phyloP scores from a whole-genome alignment of 495 filamentous ascomycete species.

The Arthonia radiata region DNA sequence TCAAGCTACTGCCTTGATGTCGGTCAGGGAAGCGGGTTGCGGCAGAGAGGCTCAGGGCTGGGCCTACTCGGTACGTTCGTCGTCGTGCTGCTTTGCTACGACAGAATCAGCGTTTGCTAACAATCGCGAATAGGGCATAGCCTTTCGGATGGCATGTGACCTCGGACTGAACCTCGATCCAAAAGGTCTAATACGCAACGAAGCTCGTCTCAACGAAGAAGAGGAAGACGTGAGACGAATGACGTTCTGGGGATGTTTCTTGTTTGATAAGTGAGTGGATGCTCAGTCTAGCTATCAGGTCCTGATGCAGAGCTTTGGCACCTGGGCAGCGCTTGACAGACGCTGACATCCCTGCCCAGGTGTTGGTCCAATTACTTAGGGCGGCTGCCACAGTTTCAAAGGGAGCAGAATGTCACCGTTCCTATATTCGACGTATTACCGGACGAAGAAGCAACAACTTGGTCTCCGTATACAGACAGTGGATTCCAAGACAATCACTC shows the following conservation, averaged over 20 bases:
- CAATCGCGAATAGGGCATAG: no score
- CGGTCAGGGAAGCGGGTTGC: slow-evolving; percentile 86
- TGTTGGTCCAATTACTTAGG: slow-evolving; percentile 98
- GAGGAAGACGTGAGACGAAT: slow-evolving; percentile 75
- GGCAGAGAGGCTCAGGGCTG: slow-evolving; percentile 87
- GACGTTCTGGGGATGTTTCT: slow-evolving; percentile 96
- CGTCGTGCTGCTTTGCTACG: no score
- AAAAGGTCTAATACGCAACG: slow-evolving; percentile 25
- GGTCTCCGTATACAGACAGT: slow-evolving; percentile 74
- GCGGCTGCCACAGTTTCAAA: slow-evolving; percentile 45
- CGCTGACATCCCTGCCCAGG: slow-evolving; percentile 16
- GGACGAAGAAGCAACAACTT: slow-evolving; percentile 56
- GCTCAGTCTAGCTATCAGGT: not conserved
- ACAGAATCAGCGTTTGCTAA: no score
- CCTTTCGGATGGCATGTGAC: slow-evolving; percentile 94
- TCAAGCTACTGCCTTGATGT: slow-evolving; percentile 87
- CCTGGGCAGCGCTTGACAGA: slow-evolving; percentile 1
- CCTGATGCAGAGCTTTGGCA: slow-evolving; percentile 1
- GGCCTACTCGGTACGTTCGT: no score
- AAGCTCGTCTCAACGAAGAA: slow-evolving; percentile 42
- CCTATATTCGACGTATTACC: slow-evolving; percentile 86
- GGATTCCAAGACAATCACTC: slow-evolving; percentile 41
- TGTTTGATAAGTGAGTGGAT: slow-evolving; percentile 71
- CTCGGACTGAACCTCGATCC: slow-evolving; percentile 80
- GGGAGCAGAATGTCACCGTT: slow-evolving; percentile 50